Evolutionary conservation across 768 basidiomycete species (phyloP).

Genomic region (Naganishia onofrii): DNA sequence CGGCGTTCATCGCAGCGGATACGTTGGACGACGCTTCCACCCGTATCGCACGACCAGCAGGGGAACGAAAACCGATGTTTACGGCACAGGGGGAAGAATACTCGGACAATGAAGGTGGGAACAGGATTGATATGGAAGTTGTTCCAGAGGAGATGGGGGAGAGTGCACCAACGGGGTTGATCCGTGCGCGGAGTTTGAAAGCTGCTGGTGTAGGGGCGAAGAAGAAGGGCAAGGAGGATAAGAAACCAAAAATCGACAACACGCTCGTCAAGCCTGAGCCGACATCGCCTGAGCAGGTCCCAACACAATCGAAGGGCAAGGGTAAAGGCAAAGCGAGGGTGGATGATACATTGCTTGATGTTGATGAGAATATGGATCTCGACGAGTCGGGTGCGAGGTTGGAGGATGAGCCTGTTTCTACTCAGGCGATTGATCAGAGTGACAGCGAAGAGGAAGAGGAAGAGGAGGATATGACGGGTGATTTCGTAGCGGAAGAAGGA

Average conservation of each 20-base stretch:
- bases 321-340: slow-evolving; percentile 33
- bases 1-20: slow-evolving; percentile 20
- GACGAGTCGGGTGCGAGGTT: slow-evolving; percentile 25
- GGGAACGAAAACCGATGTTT: slow-evolving; percentile 29
- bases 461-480: slow-evolving; percentile 43
- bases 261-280: slow-evolving; percentile 39
- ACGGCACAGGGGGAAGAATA: slow-evolving; percentile 40
- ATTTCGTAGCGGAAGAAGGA: slow-evolving; percentile 37
- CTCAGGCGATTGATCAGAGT: slow-evolving; percentile 48
- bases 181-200: slow-evolving; percentile 37
- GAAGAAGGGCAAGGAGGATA: slow-evolving; percentile 32
- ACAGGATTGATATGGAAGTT: slow-evolving; percentile 45
- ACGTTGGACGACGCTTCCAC: neutral
- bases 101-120: slow-evolving; percentile 42
- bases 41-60: slow-evolving; percentile 10
- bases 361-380: slow-evolving; percentile 33
- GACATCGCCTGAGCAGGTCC: slow-evolving; percentile 2
- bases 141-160: slow-evolving; percentile 45
- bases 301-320: slow-evolving; percentile 23
- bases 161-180: slow-evolving; percentile 46
- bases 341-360: slow-evolving; percentile 46
- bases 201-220: slow-evolving; percentile 13
- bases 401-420: slow-evolving; percentile 38
- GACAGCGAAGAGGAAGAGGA: slow-evolving; percentile 50
- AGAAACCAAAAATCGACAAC: slow-evolving; percentile 35